Base-by-base conservation (phyloP, 208 protist genomes). In the Tritrichomonas foetus region DNA sequence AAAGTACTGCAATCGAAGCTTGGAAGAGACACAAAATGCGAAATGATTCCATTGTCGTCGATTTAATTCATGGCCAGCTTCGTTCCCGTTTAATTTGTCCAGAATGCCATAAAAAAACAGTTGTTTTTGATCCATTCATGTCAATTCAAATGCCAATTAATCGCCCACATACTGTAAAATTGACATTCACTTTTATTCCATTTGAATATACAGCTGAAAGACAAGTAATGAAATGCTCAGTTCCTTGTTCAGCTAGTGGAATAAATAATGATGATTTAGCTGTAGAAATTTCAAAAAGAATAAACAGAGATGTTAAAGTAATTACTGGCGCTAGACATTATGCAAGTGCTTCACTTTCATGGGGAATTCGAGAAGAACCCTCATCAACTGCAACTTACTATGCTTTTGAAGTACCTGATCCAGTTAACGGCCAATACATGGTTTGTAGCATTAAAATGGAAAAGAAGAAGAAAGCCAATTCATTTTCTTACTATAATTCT, bases 1-100 rank as follows among this genome's bases (percentile, higher is more conserved):
- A 93, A 47, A 33, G 53, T 2, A 50, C 22, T 30, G 3, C 89
- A 36, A 33, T 5, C 0, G 39, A 93, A 69, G 3, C 89, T 14
- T 93, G 89, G 89, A 47, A 66, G 9, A 2, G 14, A 0, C 44
- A 93, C 49, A 64, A 72, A 22, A 0, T 57, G 2, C 9, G 89
- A 25, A 93, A 93, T 93, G 89, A 93, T 50, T n/a, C 9, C 11
- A 93, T 93, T 11, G 50, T 93, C 8, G 89, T 93, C 9, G 89
- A 93, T 50, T 11, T n/a, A 33, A 53, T 93, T 33, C 36, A 64
- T 20, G 89, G 89, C 2, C 89, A 72, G 33, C 16, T 93, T 8
- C 9, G 89, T 1, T 93, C 89, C 3, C 13, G 16, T 0, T n/a
- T 64, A 16, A 64, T 57, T 93, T 93, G 89, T 47, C 89, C 89